Base-by-base conservation (phyloP, 2,329 filamentous ascomycete genomes). In the Phialophora verrucosa region DNA sequence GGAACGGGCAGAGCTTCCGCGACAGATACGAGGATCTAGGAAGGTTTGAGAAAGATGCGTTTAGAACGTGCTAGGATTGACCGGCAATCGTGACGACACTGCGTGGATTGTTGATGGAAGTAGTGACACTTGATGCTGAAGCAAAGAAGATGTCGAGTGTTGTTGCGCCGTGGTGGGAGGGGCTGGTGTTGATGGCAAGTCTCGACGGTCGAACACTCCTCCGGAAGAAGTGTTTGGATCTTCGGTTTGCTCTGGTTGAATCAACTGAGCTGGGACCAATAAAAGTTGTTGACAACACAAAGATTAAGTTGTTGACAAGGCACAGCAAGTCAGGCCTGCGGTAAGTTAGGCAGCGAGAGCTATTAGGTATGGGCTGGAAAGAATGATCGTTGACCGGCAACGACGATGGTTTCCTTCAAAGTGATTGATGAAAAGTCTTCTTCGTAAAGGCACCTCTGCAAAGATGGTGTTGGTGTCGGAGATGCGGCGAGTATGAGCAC, bases 381-480 rank as follows among this genome's bases (percentile, higher is more conserved):
- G 59, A 68, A 67, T 49, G 59, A 69, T 64, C 67, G 70, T 71
- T 63, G 70, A 67, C 70, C 70, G 59, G 70, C 69, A 68, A 69
- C 69, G 67, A 68, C 65, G 69, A 66, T 66, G 66, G 57, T 55
- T 63, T 64, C 60, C 62, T 64, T 60, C 58, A 68, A 51, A 57
- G 59, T 44, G 54, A 58, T 62, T 66, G 65, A 68, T 62, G 49
- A 61, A 58, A 64, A 60, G 56, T n/a, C 29, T 67, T 62, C 32
- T 61, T 59, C n/a, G 42, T 49, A 51, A 51, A 64, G 47, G 57
- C 51, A 42, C 53, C 14, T 66, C 63, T 67, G 68, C 68, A 68
- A 68, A 70, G 65, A 68, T 42, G 63, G 59, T 64, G 62, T 50
- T 62, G 60, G 44, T 17, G 29, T 59, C 23, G 51, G 44, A 53